Conservation (phyloP, 1,139 yeast species). For the Pichia sorboxylosa region DNA sequence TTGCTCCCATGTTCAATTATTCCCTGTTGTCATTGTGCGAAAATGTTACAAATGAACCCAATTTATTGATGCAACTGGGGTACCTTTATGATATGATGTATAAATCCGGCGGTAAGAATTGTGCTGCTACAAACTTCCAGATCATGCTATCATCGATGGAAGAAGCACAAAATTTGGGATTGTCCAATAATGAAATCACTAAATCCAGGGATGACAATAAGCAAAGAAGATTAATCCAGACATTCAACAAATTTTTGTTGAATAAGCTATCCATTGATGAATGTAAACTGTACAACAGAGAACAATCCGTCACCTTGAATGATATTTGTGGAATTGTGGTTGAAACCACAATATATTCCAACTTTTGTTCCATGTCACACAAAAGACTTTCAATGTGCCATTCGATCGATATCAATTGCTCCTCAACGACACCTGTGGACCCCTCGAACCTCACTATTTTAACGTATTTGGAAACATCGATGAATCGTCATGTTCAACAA, state of each 20-base stretch:
- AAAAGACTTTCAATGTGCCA: constrained; percentile 17
- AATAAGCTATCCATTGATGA: constrained; percentile 41
- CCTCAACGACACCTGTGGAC: constrained; percentile 17
- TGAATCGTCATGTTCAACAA: constrained; percentile 38
- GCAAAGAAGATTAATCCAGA: constrained; percentile 32
- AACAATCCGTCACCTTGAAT: constrained; percentile 21
- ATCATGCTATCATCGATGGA: constrained; percentile 33
- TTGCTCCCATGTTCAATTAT: constrained; percentile 59
- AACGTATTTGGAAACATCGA: constrained; percentile 47
- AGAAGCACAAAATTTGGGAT: constrained; percentile 37
- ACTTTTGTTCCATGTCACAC: constrained; percentile 19
- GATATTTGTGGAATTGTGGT: constrained; percentile 32
- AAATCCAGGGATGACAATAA: constrained; percentile 20
- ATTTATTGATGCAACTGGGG: constrained; percentile 71
- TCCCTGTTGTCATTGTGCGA: constrained; percentile 44
- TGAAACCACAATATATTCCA: constrained; percentile 27
- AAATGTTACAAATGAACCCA: constrained; percentile 46
- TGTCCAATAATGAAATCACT: constrained; percentile 38
- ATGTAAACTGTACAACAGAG: constrained; percentile 20
- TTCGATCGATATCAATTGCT: constrained; percentile 20
- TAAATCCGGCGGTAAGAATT: constrained; percentile 64
- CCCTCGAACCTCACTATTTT: constrained; percentile 27
- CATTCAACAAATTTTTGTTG: constrained; percentile 50
- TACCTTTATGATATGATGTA: constrained; percentile 84
- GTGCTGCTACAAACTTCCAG: constrained; percentile 65